phyloP scores from a whole-genome alignment of 2,329 filamentous ascomycete species.

The Niveomyces coronatus region DNA sequence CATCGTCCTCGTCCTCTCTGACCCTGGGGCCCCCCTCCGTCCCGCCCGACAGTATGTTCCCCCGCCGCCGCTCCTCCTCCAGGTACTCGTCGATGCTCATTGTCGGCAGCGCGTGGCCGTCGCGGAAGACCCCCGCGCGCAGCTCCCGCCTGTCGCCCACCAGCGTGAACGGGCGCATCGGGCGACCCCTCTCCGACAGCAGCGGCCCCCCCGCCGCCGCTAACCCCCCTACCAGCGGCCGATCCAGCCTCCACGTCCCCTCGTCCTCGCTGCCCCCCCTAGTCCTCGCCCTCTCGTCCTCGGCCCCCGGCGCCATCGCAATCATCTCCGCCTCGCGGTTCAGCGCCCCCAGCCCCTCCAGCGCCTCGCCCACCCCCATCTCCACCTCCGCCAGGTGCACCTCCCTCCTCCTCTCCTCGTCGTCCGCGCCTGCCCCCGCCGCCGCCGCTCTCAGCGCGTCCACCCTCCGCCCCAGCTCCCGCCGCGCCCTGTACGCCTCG shows the following conservation, averaged over 20 bases:
- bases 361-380: conserved; percentile 66
- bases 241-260: conserved; percentile 63
- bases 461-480: conserved; percentile 73
- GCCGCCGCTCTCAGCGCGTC: conserved; percentile 52
- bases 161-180: conserved; percentile 83
- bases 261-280: conserved; percentile 27
- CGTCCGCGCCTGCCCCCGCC: too few relatives aligned
- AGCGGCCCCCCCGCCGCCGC: conserved; percentile 61
- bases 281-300: too few relatives aligned
- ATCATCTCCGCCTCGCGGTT: conserved; percentile 79
- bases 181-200: conserved; percentile 68
- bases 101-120: conserved; percentile 87
- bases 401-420: conserved; percentile 75
- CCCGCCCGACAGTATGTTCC: conserved; percentile 85
- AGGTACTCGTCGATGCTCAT: conserved; percentile 98
- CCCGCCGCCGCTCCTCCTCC: conserved; percentile 75
- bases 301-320: conserved; percentile 53
- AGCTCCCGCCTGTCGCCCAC: conserved; percentile 67
- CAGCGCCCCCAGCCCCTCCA: conserved; percentile 79
- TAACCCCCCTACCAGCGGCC: conserved; percentile 39
- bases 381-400: conserved; percentile 67
- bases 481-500: conserved; percentile 72
- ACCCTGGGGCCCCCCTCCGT: conserved; percentile 61
- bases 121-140: conserved; percentile 71
- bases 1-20: conserved; percentile 80